Evolutionary conservation across 345 rosid species (phyloP).

Genomic region (Gossypium sturtianum): DNA sequence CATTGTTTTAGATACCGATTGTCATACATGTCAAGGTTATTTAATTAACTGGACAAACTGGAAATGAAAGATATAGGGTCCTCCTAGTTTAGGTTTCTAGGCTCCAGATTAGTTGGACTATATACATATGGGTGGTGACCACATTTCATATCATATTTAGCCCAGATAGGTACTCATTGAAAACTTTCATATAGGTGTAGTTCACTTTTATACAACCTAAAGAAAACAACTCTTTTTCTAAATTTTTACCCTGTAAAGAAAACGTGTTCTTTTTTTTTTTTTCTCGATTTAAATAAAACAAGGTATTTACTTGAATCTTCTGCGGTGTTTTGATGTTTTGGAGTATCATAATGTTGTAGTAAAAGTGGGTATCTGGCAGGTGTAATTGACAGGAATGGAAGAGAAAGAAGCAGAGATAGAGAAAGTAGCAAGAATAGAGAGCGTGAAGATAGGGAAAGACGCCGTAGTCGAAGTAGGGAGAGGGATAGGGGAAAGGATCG

Average conservation of each 20-base stretch:
- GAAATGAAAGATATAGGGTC: neutral
- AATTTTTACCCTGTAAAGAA: too few species aligned
- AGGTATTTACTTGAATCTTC: neutral
- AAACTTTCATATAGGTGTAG: too few species aligned
- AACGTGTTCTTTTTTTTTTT: too few species aligned
- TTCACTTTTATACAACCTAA: too few species aligned
- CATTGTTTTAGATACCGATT: neutral
- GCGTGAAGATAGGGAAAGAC: conserved; percentile 56
- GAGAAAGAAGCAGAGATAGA: conserved; percentile 75
- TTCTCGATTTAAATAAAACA: neutral
- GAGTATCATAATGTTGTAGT: neutral
- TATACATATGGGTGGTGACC: neutral
- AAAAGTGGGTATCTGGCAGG: conserved; percentile 31
- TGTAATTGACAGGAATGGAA: conserved; percentile 53
- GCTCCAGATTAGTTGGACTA: neutral
- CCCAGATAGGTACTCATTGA: neutral
- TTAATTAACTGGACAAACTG: neutral
- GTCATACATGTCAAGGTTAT: neutral
- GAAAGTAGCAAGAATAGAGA: conserved; percentile 48
- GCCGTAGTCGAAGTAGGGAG: conserved; percentile 64
- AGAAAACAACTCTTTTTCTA: too few species aligned
- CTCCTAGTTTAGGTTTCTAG: neutral
- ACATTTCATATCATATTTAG: neutral
- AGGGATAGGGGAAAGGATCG: conserved; percentile 51
- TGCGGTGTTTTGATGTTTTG: neutral